These are phyloP conservation scores for Stachybotrys chlorohalonatus DNA, from an alignment of 2,329 filamentous ascomycete genomes.

Conservation along the genomic window DNA sequence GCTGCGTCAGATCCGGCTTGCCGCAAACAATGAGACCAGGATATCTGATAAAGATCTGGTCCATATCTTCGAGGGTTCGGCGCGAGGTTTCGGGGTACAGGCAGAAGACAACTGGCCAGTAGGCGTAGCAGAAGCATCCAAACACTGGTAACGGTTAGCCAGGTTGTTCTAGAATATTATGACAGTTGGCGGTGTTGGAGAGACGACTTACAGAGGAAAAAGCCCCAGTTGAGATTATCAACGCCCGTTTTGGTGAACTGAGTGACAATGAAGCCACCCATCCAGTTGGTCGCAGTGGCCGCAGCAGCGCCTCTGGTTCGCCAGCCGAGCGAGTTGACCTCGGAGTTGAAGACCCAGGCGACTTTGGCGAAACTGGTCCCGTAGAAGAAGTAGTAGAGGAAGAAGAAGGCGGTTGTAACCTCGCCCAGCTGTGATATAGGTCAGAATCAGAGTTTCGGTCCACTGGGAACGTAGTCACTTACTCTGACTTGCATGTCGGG, in stretches of 20 bases:
- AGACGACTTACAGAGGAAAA: constrained; percentile 27
- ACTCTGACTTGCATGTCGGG: not conserved
- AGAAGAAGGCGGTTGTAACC: constrained; percentile 31
- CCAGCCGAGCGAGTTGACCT: constrained; percentile 32
- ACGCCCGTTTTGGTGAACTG: constrained; percentile 35
- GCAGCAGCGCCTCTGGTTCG: constrained; percentile 31
- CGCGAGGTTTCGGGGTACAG: constrained; percentile 40
- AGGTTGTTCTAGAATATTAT: not conserved
- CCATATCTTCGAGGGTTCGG: constrained; percentile 38
- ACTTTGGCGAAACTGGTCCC: constrained; percentile 28
- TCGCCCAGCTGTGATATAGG: constrained; percentile 20
- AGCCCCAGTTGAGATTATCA: constrained; percentile 29
- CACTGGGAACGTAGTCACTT: too few species aligned
- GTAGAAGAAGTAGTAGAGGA: constrained; percentile 33
- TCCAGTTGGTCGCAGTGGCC: constrained; percentile 35
- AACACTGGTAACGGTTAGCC: constrained; percentile 1
- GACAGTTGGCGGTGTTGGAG: too few species aligned
- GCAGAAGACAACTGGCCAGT: constrained; percentile 32
- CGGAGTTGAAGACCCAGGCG: constrained; percentile 31
- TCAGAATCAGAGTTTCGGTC: not conserved
- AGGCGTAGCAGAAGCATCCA: constrained; percentile 19
- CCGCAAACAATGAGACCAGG: constrained; percentile 21
- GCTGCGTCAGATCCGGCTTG: constrained; percentile 21
- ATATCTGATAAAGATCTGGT: constrained; percentile 28
- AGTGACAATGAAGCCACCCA: constrained; percentile 30